Evolutionary conservation across 257 asterid species (phyloP), one percentile per base, ranked within the genome.

Genomic region (Orobanche coerulescens): DNA sequence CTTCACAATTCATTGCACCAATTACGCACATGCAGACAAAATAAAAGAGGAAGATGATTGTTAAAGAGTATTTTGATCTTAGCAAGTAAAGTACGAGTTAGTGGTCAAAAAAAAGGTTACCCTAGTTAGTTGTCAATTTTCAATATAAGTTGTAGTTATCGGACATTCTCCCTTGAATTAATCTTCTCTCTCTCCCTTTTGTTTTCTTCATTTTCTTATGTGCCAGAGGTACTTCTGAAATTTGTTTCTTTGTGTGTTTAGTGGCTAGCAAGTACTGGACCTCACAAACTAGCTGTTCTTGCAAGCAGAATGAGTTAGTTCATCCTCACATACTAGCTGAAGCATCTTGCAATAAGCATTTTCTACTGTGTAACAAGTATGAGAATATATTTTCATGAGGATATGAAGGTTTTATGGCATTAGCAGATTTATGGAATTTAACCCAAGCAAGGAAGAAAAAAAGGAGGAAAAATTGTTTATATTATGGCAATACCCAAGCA

Each of bases 401-500:
- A 57, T 26, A 14, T 9, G 58, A 67, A 64, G 57, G 46, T 20
- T 59, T 57, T n/a, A n/a, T n/a, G n/a, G 24, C 20, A 43, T 42
- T 54, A 31, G 50, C 30, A 59, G 63, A 59, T 6, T 60, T 36
- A 44, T 30, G 42, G 40, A 31, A 55, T 36, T 51, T 56, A 34
- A 61, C 43, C 28, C 23, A 47, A 76, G 39, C 33, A 56, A 7
- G 18, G 18, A 52, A 34, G 51, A 46, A 63, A 58, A 36, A 20
- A 56, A 7, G n/a, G 18, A 52, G 26, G 51, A 46, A 63, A 58
- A 36, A 20, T 20, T 43, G 57, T 37, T 56, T 23, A 55, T 43
- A 10, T 25, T 10, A 16, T 43, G 50, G 52, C 43, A 83, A 48
- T 84, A 86, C 95, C 95, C 90, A 86, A 60, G 95, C 95, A 72